Conservation (phyloP, 768 basidiomycete genomes). For the Phanerochaete carnosa region DNA sequence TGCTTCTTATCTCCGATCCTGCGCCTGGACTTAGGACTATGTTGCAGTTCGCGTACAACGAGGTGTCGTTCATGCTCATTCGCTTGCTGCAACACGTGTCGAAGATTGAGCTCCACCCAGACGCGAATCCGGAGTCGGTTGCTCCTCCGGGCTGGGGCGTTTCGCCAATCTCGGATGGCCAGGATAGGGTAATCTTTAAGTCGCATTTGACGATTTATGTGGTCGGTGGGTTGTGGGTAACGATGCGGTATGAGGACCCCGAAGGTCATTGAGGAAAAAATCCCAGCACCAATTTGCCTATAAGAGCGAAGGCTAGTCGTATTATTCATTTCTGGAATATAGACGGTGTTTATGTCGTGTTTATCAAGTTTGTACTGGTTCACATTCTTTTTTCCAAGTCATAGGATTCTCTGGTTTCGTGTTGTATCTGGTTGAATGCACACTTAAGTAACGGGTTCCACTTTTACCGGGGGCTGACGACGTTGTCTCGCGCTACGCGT, state of each 20-base stretch:
- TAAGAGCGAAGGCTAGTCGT: too few species aligned
- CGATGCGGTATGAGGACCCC: constrained; percentile 27
- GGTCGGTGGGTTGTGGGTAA: constrained; percentile 47
- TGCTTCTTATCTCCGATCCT: not conserved
- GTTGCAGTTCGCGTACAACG: constrained; percentile 49
- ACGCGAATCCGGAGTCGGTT: constrained; percentile 22
- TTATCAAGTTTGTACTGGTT: too few species aligned
- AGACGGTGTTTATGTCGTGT: too few species aligned
- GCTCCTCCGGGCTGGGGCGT: constrained; percentile 17
- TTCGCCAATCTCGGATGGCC: constrained; percentile 18
- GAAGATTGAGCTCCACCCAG: constrained; percentile 18
- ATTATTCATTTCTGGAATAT: not conserved
- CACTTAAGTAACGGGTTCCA: too few species aligned
- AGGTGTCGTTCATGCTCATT: constrained; percentile 51
- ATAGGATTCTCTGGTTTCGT: too few species aligned
- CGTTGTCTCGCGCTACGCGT: too few species aligned
- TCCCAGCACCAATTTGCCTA: too few species aligned
- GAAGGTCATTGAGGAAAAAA: not conserved
- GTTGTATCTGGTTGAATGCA: too few species aligned
- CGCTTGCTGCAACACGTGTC: constrained; percentile 51
- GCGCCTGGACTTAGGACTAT: not conserved
- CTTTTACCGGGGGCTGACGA: too few species aligned
- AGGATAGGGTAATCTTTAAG: constrained; percentile 32
- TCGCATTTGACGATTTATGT: constrained; percentile 38
- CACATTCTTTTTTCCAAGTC: too few species aligned